Percentiles rank a stretch among this genome's conserved stretches.
Evolutionary conservation across 2,329 filamentous ascomycete species (phyloP).

Genomic region (Phaeophleospora eucalypticola): DNA sequence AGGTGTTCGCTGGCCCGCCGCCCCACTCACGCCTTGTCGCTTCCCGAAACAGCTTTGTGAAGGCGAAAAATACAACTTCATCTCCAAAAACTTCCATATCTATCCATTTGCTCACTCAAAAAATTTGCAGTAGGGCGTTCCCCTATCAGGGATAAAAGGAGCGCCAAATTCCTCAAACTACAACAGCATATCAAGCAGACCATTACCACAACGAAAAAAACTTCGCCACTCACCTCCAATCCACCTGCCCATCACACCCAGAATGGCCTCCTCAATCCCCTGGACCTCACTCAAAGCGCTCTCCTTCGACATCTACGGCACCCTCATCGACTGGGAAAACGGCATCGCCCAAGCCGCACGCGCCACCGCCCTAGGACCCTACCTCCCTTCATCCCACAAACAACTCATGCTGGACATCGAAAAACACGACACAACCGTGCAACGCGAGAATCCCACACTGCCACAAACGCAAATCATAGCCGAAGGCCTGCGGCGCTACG

Average conservation of each 20-base stretch:
- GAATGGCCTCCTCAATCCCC: slow-evolving; percentile 25
- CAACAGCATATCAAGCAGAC: no score
- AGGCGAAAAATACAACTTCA: neutral
- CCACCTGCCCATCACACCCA: neutral
- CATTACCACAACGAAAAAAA: no score
- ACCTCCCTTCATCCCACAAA: slow-evolving; percentile 43
- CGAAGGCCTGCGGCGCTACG: slow-evolving; percentile 30
- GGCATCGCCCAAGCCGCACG: slow-evolving; percentile 57
- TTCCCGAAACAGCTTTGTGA: neutral
- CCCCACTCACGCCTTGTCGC: slow-evolving; percentile 1
- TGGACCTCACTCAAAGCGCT: slow-evolving; percentile 44
- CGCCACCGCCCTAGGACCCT: slow-evolving; percentile 44
- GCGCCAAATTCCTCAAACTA: no score
- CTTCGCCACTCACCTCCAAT: neutral
- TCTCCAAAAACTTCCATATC: neutral
- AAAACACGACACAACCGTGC: slow-evolving; percentile 47
- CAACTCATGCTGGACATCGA: slow-evolving; percentile 43
- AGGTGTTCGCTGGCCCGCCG: neutral
- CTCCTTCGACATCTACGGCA: slow-evolving; percentile 77
- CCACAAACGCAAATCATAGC: slow-evolving; percentile 55
- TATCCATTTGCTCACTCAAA: neutral
- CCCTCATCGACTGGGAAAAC: slow-evolving; percentile 73
- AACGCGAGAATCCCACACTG: slow-evolving; percentile 52
- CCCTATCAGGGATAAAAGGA: no score
- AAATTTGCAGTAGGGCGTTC: no score